phyloP scores from a whole-genome alignment of 805 yeast genomes.

The Grigorovia jiainica region DNA sequence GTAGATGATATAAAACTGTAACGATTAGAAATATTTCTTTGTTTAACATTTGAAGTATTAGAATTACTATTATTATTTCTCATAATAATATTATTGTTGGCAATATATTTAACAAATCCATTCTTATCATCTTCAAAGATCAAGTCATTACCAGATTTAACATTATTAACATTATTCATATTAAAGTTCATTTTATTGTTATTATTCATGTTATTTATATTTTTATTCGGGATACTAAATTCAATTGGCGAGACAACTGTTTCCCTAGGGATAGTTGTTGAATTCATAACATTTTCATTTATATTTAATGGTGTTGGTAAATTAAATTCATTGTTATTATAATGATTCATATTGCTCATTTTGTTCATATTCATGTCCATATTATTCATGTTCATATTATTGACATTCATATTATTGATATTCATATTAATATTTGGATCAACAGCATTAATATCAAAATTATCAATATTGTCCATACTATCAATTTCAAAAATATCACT shows the following conservation, averaged over 20 bases:
- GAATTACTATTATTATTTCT: not conserved
- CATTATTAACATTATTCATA: slow-evolving; percentile 12
- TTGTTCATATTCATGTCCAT: slow-evolving; percentile 1
- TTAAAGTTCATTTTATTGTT: slow-evolving; percentile 10
- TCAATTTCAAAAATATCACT: too few relatives aligned
- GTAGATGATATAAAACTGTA: slow-evolving; percentile 27
- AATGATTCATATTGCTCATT: slow-evolving; percentile 4
- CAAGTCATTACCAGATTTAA: slow-evolving; percentile 1
- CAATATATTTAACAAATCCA: slow-evolving; percentile 6
- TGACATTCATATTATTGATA: slow-evolving; percentile 4
- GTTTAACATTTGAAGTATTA: slow-evolving; percentile 1
- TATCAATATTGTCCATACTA: too few relatives aligned
- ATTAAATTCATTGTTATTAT: not conserved
- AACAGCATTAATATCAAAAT: too few relatives aligned
- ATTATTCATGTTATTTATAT: slow-evolving; percentile 2
- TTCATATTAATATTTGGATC: slow-evolving; percentile 2
- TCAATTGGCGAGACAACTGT: not conserved
- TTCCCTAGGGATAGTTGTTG: not conserved
- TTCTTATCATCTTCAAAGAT: slow-evolving; percentile 4
- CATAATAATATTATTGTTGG: slow-evolving; percentile 6
- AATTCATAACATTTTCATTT: not conserved
- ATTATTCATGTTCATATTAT: slow-evolving; percentile 12
- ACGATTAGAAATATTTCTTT: slow-evolving; percentile 15
- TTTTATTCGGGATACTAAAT: not conserved
- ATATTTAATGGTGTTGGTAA: not conserved